These are phyloP conservation scores for Penicillium sp. DNA, from an alignment of 2,329 filamentous ascomycete species.

Conservation along the genomic window DNA sequence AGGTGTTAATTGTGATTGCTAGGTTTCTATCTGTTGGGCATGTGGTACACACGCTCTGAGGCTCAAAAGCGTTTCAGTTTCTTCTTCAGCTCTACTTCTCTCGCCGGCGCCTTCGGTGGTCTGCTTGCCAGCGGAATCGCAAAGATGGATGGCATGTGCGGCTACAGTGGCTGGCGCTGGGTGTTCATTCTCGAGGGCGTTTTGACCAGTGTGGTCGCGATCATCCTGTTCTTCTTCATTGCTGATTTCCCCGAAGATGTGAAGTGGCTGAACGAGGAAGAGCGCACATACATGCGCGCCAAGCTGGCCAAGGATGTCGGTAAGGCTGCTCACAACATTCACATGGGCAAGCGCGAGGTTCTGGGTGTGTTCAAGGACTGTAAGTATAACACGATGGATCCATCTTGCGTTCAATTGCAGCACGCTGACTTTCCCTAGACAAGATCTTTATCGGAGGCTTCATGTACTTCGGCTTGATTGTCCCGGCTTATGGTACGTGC, in stretches of 20 bases:
- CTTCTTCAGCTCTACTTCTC: constrained; percentile 75
- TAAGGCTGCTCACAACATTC: constrained; percentile 61
- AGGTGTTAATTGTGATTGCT: not conserved
- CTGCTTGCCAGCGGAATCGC: constrained; percentile 60
- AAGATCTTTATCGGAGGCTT: constrained; percentile 71
- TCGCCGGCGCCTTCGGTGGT: constrained; percentile 63
- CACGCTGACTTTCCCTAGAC: constrained; percentile 29
- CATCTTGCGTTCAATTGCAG: not conserved
- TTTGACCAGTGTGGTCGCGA: constrained; percentile 60
- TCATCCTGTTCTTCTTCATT: constrained; percentile 63
- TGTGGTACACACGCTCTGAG: constrained; percentile 80
- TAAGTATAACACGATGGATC: constrained; percentile 20
- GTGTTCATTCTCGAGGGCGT: constrained; percentile 62
- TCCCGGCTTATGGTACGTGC: constrained; percentile 64
- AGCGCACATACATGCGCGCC: constrained; percentile 64
- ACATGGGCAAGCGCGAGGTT: constrained; percentile 60
- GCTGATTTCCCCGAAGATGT: constrained; percentile 73
- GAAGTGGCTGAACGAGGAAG: constrained; percentile 69
- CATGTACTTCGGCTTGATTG: constrained; percentile 79
- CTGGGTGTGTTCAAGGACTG: constrained; percentile 66
- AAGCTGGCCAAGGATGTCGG: constrained; percentile 69
- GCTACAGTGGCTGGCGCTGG: constrained; percentile 58
- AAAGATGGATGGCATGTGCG: constrained; percentile 54
- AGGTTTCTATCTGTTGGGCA: constrained; percentile 66
- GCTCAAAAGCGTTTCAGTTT: constrained; percentile 90